Base-by-base conservation (phyloP, 176 grass and related monocot species). In the Hsuehochloa calcarea region DNA sequence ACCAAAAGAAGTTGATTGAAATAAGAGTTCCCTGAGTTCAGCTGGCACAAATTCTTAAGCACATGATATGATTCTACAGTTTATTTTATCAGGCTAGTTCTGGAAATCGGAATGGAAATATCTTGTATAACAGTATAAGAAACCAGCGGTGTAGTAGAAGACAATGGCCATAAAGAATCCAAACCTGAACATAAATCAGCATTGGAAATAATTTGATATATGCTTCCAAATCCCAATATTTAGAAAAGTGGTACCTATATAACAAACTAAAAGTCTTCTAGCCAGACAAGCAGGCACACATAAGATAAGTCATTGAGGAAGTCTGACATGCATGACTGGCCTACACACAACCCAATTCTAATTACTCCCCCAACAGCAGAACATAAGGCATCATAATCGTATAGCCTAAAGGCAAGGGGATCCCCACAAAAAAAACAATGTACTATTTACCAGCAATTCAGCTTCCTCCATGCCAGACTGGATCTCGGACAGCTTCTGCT, bases 401-500 rank as follows among this genome's bases (percentile, higher is more conserved):
- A 72, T 45, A 47, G 22, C 20, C 35, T 73, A 12, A 4, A 66
- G 10, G 13, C 6, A 19, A 82, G 12, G 38, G 20, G 55, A 65
- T 49, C 22, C 14, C 55, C 61, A 4, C 34, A 23, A 23, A 70
- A 22, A 79, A 79, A n/a, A 0, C 8, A 4, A 29, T 27, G 10
- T 13, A 3, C 56, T 25, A 77, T 74, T 85, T 93, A 98, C 95
- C 89, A 95, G 83, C 75, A 89, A 89, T 64, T 98, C 95, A 22
- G 91, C 95, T 68, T 98, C 95, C 80, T 92, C 93, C 34, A 98
- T 45, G 72, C 78, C 85, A 43, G 91, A 91, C 65, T 93, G 94
- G 49, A 98, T 93, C 84, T 93, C 95, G 47, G 93, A 90, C 23
- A 98, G 75, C 87, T 85, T 98, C 82, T 95, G 95, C 67, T 86